Evolutionary conservation across 129 eudicot genomes (phyloP).

Genomic region (Flaveria linearis): DNA sequence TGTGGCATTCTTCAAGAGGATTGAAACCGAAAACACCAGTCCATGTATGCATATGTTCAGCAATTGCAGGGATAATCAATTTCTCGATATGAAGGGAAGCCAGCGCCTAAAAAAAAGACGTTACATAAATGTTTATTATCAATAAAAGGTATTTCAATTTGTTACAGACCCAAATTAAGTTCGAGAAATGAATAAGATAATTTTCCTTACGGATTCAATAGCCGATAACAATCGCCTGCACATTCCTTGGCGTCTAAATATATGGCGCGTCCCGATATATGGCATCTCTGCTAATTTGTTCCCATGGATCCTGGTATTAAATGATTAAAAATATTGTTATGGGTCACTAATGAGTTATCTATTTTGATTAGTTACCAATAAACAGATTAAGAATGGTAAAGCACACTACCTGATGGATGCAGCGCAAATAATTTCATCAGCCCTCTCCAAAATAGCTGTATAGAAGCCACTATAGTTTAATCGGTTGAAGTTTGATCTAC

Average conservation of each 20-base stretch:
- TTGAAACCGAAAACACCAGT: conserved; percentile 67
- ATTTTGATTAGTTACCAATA: neutral
- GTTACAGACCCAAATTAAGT: neutral
- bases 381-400: neutral
- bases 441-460: conserved; percentile 82
- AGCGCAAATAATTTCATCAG: conserved; percentile 86
- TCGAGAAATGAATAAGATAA: neutral
- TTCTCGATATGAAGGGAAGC: conserved; percentile 65
- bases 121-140: neutral
- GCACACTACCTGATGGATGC: conserved; percentile 84
- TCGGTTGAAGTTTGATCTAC: conserved; percentile 81
- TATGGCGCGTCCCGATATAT: conserved; percentile 92
- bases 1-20: conserved; percentile 57
- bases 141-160: neutral
- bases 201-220: conserved; percentile 70
- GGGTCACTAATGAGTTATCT: neutral
- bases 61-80: conserved; percentile 83
- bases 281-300: conserved; percentile 97
- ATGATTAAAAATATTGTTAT: too few species aligned
- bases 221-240: conserved; percentile 78
- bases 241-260: conserved; percentile 97
- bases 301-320: conserved; percentile 68
- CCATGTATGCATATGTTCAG: conserved; percentile 94
- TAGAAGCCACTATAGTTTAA: conserved; percentile 77
- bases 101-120: conserved; percentile 52